Base-by-base conservation (phyloP, 2,329 filamentous ascomycete species). In the Penicillium griseofulvum region DNA sequence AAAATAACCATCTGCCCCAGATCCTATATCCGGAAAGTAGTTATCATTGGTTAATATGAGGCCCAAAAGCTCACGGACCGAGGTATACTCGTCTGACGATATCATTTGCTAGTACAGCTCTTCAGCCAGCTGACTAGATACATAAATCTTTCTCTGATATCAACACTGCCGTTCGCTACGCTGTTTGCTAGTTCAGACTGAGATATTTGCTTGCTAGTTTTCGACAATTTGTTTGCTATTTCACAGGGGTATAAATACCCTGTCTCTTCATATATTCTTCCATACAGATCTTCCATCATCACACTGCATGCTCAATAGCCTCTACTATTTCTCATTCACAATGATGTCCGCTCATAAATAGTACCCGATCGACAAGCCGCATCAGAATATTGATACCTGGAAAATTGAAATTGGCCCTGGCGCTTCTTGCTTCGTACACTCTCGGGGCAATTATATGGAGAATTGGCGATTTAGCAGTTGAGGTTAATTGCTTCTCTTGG, bases 401-500 rank as follows among this genome's bases (percentile, higher is more conserved):
- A 12, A 19, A 44, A n/a, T 5, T 28, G 16, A 22, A 19, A 22
- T 22, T 29, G 34, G 34, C 8, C 12, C n/a, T n/a, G 14, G 37
- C 4, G 1, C 11, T 9, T 16, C 22, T 6, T 19, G 8, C 19
- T 34, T 42, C 10, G 16, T 4, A 22, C 17, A 11, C 28, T 10
- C 12, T 11, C 11, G 4, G 5, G 26, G 19, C 19, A n/a, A 12
- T n/a, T 34, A 5, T 28, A 28, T 1, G n/a, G 8, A 8, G 3
- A n/a, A 19, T 7, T 22, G 11, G 22, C 28, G 7, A 37, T 31
- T 54, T 43, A 65, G 49, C 62, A 65, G n/a, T 47, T 36, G 10
- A 63, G 45, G 46, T 60, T 45, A 37, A 65, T 60, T 8, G 63
- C 63, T 65, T 22, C 49, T 1, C 6, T 22, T 17, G 26, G 33